These are phyloP conservation scores for Nicotiana sylvestris DNA, from an alignment of 257 asterid genomes.

Conservation along the genomic window DNA sequence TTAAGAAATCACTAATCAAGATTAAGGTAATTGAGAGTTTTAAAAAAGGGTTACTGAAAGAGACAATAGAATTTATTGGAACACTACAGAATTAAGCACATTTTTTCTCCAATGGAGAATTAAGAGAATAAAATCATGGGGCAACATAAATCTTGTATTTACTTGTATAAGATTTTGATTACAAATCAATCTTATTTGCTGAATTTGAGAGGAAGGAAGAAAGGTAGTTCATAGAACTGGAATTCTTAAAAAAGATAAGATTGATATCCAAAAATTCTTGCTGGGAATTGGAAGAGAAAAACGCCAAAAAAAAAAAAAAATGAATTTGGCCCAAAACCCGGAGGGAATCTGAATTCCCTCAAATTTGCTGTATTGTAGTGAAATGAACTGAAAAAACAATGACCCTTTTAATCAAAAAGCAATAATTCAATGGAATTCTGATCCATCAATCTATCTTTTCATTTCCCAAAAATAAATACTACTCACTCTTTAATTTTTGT, in stretches of 20 bases:
- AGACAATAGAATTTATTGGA: conserved; percentile 12
- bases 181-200: too few species aligned
- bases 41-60: background rate
- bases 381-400: conserved; percentile 29
- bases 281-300: conserved; percentile 40
- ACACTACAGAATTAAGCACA: conserved; percentile 17
- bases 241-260: background rate
- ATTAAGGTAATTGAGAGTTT: conserved; percentile 5
- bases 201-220: background rate
- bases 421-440: conserved; percentile 26
- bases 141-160: background rate
- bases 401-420: conserved; percentile 20
- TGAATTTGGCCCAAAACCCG: conserved; percentile 38
- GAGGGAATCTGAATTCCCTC: conserved; percentile 33
- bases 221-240: background rate
- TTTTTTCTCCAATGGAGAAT: conserved; percentile 21
- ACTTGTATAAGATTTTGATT: background rate
- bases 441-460: conserved; percentile 31
- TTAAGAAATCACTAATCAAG: conserved; percentile 16
- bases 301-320: conserved; percentile 46
- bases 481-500: background rate
- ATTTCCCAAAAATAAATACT: background rate
- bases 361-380: conserved; percentile 49
- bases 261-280: conserved; percentile 10
- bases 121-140: background rate